Evolutionary conservation across 169 alveolate species (phyloP).

Genomic region (Plasmodium berghei): DNA sequence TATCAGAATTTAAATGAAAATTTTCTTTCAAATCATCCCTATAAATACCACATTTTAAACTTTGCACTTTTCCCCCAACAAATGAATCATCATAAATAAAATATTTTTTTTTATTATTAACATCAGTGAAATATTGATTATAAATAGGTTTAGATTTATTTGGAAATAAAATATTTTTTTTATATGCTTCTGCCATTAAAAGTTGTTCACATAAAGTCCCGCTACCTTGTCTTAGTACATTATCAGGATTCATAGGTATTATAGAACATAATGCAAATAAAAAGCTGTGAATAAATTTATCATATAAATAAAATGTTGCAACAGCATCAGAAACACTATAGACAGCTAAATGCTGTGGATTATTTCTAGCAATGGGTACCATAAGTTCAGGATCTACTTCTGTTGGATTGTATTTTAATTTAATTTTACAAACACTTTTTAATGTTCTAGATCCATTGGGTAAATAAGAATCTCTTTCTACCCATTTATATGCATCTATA

Average conservation of each 20-base stretch:
- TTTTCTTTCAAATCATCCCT: conserved; percentile 96
- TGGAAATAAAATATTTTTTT: conserved; percentile 95
- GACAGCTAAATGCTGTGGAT: conserved; percentile 97
- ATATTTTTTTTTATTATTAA: conserved; percentile 79
- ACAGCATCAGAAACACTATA: conserved; percentile 99
- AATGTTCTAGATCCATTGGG: conserved; percentile 94
- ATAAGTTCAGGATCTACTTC: conserved; percentile 99
- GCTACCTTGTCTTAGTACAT: conserved; percentile 98
- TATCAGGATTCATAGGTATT: conserved; percentile 97
- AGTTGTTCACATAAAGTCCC: conserved; percentile 99
- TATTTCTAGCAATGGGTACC: conserved; percentile 95
- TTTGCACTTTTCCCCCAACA: conserved; percentile 98
- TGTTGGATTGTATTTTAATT: conserved; percentile 98
- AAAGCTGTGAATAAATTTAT: conserved; percentile 98
- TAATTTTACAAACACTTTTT: conserved; percentile 98
- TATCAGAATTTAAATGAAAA: conserved; percentile 91
- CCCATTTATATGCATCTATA: conserved; percentile 99
- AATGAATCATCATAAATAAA: conserved; percentile 90
- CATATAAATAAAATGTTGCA: conserved; percentile 98
- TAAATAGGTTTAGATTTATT: conserved; percentile 94
- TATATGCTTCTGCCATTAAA: conserved; percentile 98
- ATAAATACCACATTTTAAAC: conserved; percentile 96
- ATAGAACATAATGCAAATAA: conserved; percentile 97
- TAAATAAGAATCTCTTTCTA: conserved; percentile 98
- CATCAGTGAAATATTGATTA: conserved; percentile 85